These are phyloP conservation scores for Ophiostoma ulmi DNA, from an alignment of 2,329 filamentous ascomycete species.

Conservation along the genomic window DNA sequence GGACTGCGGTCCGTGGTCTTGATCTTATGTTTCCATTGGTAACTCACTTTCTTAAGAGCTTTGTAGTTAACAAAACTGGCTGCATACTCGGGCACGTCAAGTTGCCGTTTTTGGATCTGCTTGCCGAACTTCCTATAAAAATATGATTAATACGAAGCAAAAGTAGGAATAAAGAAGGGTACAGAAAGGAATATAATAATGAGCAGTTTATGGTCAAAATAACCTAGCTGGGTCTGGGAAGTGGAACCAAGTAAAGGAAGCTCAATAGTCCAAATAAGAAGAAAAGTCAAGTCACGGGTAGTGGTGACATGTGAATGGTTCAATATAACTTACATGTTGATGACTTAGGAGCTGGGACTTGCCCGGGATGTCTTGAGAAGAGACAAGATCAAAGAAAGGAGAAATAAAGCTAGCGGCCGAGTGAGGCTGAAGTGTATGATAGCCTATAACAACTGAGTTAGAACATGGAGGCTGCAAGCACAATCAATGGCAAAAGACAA, in stretches of 20 bases:
- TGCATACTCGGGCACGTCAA: slow-evolving; percentile 98
- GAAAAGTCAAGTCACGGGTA: not conserved
- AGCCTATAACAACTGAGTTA: not conserved
- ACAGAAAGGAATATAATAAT: not conserved
- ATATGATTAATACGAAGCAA: not conserved
- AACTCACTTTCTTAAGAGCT: slow-evolving; percentile 79
- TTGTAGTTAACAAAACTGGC: slow-evolving; percentile 99
- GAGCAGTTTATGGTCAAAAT: not conserved
- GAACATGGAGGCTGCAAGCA: not conserved
- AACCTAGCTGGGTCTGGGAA: not conserved
- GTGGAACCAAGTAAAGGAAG: not conserved
- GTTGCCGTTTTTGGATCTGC: slow-evolving; percentile 97
- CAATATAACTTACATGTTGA: not conserved
- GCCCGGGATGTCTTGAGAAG: not conserved
- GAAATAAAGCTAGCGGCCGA: not conserved
- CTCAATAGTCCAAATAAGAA: not conserved
- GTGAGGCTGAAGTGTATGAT: not conserved
- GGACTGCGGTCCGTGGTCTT: not conserved
- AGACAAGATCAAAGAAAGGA: not conserved
- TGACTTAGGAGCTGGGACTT: not conserved
- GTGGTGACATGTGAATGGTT: not conserved
- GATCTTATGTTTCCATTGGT: not conserved
- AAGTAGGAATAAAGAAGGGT: too few species aligned
- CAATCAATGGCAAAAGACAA: not conserved
- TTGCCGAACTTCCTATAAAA: slow-evolving; percentile 95